Base-by-base conservation (phyloP, 805 yeast species). In the Candida pini region DNA sequence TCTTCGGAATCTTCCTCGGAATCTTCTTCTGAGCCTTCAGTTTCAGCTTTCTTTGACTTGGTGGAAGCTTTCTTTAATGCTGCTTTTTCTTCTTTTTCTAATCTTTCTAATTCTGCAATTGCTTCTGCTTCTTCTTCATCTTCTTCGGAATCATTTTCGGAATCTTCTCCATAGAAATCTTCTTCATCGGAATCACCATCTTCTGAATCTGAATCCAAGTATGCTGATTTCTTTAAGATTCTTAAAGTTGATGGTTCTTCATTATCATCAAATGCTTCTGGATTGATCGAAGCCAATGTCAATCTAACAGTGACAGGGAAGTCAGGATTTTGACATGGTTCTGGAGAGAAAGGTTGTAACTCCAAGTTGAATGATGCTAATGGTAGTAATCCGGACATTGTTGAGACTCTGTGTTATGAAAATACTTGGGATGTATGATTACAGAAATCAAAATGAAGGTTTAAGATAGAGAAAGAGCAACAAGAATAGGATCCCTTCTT, bases 231-330 rank as follows among this genome's bases (percentile, higher is more conserved):
- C 75, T 86, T 88, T 59, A 90, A 73, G 56, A 90, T 73, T 69
- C 95, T 82, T 56, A 92, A 73, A 51, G 96, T 87, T 21, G 95
- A 79, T 47, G 97, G 97, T 50, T 74, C 80, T 47, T 71, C 78
- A 52, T 77, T 76, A 45, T 80, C 88, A 52, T 87, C 96, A 49
- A 75, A 78, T 20, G 94, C 72, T 54, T 79, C 84, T 44, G 96
- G 95, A 65, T 90, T 96, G 53, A 92, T 71, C 41, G 98, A 95
- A 44, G 96, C 98, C 75, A 90, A 73, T 35, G 97, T 89, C 53
- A 90, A 62, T 64, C 95, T 84, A 49, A 90, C 78, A 43, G 97
- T 81, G 48, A 85, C 83, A 33, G 97, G 96, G 60, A 78, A 79
- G 40, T 83, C 94, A 40, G 78, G 81, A 45, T 81, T 85, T 56